Evolutionary conservation across 306 rosid species (phyloP).

Genomic region (Alnus rubra): DNA sequence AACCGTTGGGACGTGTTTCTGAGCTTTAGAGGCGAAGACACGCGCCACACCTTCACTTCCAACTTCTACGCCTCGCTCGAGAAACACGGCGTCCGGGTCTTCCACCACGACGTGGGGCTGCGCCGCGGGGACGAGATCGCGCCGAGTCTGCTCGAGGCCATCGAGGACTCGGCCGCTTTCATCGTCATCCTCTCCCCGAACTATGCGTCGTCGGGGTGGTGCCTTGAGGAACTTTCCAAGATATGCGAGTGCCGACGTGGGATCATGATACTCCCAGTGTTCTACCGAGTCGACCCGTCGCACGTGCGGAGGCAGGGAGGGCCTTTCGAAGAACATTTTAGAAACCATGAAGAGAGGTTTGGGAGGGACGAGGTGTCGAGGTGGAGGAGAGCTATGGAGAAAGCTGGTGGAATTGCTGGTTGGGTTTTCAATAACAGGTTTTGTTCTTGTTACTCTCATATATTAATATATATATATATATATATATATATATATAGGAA

Average conservation of each 20-base stretch:
- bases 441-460: no score
- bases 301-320: conserved; percentile 28
- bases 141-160: conserved; percentile 8
- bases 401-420: conserved; percentile 12
- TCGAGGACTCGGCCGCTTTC: conserved; percentile 44
- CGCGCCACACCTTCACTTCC: conserved; percentile 25
- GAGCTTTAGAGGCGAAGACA: conserved; percentile 49
- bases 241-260: conserved; percentile 9
- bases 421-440: no score
- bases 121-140: conserved; percentile 31
- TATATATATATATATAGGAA: no score
- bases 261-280: conserved; percentile 30
- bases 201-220: conserved; percentile 44
- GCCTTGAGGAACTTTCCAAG: conserved; percentile 39
- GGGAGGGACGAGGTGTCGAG: conserved; percentile 24
- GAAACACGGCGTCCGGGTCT: conserved; percentile 25
- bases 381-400: conserved; percentile 31
- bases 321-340: conserved; percentile 16
- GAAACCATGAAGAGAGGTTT: not conserved
- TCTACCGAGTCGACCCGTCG: conserved; percentile 33
- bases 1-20: conserved; percentile 41
- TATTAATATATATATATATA: no score
- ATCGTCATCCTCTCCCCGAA: conserved; percentile 31
- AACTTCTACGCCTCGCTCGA: conserved; percentile 22
- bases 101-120: conserved; percentile 38